phyloP scores from a whole-genome alignment of 1,139 yeast genomes.

The Yamadazyma siamensis region DNA sequence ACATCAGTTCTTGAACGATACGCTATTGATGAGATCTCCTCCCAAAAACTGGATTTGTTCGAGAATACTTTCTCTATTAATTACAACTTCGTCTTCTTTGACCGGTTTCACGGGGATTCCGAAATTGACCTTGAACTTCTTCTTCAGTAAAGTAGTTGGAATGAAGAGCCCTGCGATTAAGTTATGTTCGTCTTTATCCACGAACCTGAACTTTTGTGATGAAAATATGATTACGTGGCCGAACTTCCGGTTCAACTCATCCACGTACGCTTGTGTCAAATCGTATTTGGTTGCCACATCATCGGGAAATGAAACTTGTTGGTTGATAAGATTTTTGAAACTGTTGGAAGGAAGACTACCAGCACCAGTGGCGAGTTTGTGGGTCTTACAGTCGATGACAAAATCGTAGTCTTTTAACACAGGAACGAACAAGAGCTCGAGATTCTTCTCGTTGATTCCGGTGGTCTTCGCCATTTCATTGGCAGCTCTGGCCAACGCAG shows the following conservation, averaged over 20 bases:
- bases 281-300: slow-evolving; percentile 49
- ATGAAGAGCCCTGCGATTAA: slow-evolving; percentile 79
- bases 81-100: slow-evolving; percentile 49
- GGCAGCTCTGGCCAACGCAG: slow-evolving; percentile 83
- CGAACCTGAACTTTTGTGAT: slow-evolving; percentile 47
- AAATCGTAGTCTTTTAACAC: slow-evolving; percentile 84
- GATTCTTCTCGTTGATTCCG: slow-evolving; percentile 44
- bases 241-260: slow-evolving; percentile 55
- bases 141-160: slow-evolving; percentile 53
- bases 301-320: slow-evolving; percentile 39
- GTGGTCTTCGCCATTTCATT: slow-evolving; percentile 44
- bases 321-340: slow-evolving; percentile 62
- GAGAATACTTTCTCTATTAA: slow-evolving; percentile 73
- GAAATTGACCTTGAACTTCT: slow-evolving; percentile 74
- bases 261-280: slow-evolving; percentile 51
- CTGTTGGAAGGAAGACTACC: slow-evolving; percentile 52
- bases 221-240: slow-evolving; percentile 61
- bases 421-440: slow-evolving; percentile 68
- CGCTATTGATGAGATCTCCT: slow-evolving; percentile 53
- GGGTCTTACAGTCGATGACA: slow-evolving; percentile 55
- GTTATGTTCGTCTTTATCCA: slow-evolving; percentile 49
- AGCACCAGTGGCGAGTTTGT: slow-evolving; percentile 40
- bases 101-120: slow-evolving; percentile 74
- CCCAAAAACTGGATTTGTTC: slow-evolving; percentile 75
- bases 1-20: slow-evolving; percentile 17